phyloP scores from a whole-genome alignment of 176 grass and related monocot genomes.

The Carex littledalei region DNA sequence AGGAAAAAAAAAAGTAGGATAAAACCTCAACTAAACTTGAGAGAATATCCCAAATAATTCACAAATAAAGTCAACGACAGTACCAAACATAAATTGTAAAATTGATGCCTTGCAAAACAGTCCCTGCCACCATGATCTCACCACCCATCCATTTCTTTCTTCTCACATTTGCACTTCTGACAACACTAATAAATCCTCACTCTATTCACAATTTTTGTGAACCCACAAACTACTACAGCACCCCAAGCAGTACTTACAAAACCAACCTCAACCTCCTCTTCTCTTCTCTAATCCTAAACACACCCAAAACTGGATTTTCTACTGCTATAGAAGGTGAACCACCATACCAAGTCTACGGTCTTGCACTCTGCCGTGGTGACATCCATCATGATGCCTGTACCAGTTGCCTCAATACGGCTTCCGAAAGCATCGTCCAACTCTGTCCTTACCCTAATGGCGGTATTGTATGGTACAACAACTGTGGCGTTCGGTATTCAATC shows the following conservation, averaged over 20 bases:
- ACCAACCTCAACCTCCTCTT: constrained; percentile 28
- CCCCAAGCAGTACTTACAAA: constrained; percentile 10
- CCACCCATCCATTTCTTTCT: background rate
- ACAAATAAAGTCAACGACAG: no score
- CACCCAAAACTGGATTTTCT: background rate
- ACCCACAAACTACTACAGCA: constrained; percentile 2
- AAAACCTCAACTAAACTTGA: no score
- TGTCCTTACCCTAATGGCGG: constrained; percentile 14
- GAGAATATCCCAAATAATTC: no score
- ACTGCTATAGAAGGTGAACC: constrained; percentile 1
- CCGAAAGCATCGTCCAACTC: background rate
- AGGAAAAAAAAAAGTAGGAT: no score
- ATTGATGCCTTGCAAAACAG: background rate
- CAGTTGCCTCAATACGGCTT: constrained; percentile 26
- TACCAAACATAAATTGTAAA: background rate
- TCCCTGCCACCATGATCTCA: background rate
- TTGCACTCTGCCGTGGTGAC: constrained; percentile 18
- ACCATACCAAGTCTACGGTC: constrained; percentile 22
- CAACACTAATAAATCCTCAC: background rate
- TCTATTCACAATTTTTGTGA: background rate
- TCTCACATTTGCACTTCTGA: background rate
- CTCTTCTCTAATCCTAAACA: background rate
- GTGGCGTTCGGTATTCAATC: constrained; percentile 34
- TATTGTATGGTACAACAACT: constrained; percentile 37
- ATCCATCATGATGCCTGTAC: constrained; percentile 21